Base-by-base conservation (phyloP, 2,329 filamentous ascomycete species). In the Apiospora pterosperma region DNA sequence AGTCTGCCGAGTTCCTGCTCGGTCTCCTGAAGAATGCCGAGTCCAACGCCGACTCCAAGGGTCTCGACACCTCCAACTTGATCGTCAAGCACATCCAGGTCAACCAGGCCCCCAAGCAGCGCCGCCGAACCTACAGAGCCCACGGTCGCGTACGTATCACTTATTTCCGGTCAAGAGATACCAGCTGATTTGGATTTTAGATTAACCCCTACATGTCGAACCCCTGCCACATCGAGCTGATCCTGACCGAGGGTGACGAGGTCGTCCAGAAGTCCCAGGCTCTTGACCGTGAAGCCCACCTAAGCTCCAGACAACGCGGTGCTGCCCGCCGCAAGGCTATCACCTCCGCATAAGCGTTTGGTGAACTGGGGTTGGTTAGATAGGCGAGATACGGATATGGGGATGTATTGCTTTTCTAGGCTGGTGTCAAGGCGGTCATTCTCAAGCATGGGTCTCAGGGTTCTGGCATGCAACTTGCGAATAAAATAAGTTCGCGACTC, bases 181-280 rank as follows among this genome's bases (percentile, higher is more conserved):
- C 63, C 52, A 34, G 61, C 23, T 64, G 34, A 36, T 52, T 10
- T 23, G 36, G 11, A 60, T 48, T 63, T 48, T 68, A 97, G 94
- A 99, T 99, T 88, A 99, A 99, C 91, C 96, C 96, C 71, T 99
- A 98, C 90, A 98, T 99, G 96, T 97, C 94, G 75, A 97, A 97
- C 90, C 96, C 96, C 75, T 99, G 95, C 92, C 96, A 99, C 91
- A 97, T 99, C 83, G 96, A 99, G 88, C 87, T 99, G 78, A 99
- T 99, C 89, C 90, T 99, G 76, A 97, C 95, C 79, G 96, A 99
- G 89, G 93, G 88, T 77, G 92, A 96, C 79, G 96, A 99, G 89
- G 89, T 91, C 76, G 93, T 99, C 76, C 88, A 94, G 85, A 99
- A 99, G 91, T 90, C 89, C 69, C 86, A 90, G 74, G 86, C 89